Conservation (phyloP, 495 filamentous ascomycete species). For the Aspergillus saccharolyticus region DNA sequence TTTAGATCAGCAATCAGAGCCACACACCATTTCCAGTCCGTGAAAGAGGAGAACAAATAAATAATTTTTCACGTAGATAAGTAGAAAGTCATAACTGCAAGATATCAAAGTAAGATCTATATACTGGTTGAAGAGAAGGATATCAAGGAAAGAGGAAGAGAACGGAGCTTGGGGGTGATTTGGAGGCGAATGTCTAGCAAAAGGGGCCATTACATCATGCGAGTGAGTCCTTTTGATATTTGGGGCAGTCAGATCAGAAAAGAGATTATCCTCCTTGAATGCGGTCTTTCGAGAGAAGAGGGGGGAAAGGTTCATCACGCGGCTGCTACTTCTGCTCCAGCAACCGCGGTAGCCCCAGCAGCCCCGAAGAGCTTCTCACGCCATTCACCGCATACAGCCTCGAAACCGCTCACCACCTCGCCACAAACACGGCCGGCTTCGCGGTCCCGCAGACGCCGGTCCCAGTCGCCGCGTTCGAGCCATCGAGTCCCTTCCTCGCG, state of each 20-base stretch:
- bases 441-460: conserved; percentile 62
- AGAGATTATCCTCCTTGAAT: neutral
- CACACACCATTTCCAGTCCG: too few relatives aligned
- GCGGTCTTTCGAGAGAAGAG: neutral
- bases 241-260: too few relatives aligned
- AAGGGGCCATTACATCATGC: too few relatives aligned
- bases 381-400: conserved; percentile 70
- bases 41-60: too few relatives aligned
- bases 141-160: neutral
- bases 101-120: conserved; percentile 7
- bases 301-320: conserved; percentile 18
- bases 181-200: neutral
- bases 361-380: conserved; percentile 51
- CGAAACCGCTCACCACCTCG: conserved; percentile 88
- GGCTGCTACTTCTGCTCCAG: conserved; percentile 30
- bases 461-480: conserved; percentile 77
- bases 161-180: neutral
- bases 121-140: neutral
- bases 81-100: too few relatives aligned
- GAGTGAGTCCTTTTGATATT: too few relatives aligned
- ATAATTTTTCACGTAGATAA: too few relatives aligned
- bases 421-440: conserved; percentile 75
- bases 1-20: too few relatives aligned
- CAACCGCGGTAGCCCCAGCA: conserved; percentile 12
- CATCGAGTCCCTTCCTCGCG: conserved; percentile 75